These are phyloP conservation scores for Mycena venus DNA, from an alignment of 768 basidiomycete genomes.

Conservation along the genomic window DNA sequence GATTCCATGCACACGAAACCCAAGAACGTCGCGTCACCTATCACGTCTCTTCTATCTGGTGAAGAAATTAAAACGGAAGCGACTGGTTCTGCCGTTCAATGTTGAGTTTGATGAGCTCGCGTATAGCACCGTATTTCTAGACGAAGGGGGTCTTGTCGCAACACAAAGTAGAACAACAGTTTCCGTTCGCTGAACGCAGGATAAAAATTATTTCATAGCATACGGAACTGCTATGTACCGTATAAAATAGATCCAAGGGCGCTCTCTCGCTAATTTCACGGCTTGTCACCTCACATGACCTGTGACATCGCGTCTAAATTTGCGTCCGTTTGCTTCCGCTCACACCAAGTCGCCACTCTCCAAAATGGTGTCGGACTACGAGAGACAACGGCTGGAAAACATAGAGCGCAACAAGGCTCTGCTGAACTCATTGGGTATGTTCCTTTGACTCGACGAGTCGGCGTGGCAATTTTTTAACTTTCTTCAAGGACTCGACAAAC, in stretches of 20 bases:
- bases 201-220: too few relatives aligned
- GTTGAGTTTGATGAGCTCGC: not conserved
- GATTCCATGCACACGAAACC: conserved; percentile 17
- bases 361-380: conserved; percentile 47
- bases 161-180: too few relatives aligned
- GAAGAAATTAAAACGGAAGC: not conserved
- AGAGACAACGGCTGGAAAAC: conserved; percentile 49
- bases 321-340: not conserved
- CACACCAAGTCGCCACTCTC: not conserved
- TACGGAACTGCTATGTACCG: too few relatives aligned
- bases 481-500: conserved; percentile 61
- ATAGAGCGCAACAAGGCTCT: conserved; percentile 40
- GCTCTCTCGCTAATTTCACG: not conserved
- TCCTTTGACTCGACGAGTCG: conserved; percentile 18
- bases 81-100: not conserved
- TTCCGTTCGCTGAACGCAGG: too few relatives aligned
- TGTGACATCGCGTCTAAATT: not conserved
- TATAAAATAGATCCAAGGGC: too few relatives aligned
- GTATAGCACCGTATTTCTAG: too few relatives aligned
- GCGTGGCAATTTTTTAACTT: not conserved
- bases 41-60: not conserved
- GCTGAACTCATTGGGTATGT: conserved; percentile 9
- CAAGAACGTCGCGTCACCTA: not conserved
- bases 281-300: not conserved
- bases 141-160: too few relatives aligned